Base-by-base conservation (phyloP, 129 eudicot species). In the Flaveria sonorensis region DNA sequence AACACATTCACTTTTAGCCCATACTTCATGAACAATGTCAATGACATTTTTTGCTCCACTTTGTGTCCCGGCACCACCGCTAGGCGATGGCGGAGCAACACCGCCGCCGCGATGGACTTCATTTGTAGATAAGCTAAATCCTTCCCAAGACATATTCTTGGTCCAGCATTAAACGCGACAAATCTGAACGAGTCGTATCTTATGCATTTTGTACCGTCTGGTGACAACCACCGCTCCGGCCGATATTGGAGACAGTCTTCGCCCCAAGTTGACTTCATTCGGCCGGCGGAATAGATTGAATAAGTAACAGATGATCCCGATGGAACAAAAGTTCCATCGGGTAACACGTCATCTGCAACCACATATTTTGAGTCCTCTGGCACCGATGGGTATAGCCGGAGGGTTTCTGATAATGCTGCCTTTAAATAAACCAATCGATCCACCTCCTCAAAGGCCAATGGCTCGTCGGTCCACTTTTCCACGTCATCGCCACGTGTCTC, bases 351-450 rank as follows among this genome's bases (percentile, higher is more conserved):
- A 52, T 91, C 97, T 13, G 86, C 46, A 7, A 91, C 86, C 6
- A 84, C 97, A 51, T 91, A 88, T 72, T 91, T 91, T 6, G 97
- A 89, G 72, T 91, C 97, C 87, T 91, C 97, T 4, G 97, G 95
- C 53, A 91, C 97, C 4, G 97, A 91, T 4, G 97, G 97, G 82
- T 91, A 91, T 47, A 91, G 69, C 61, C 97, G 79, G 7, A 91
- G 92, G 9, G 95, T 91, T 73, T 91, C 97, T 3, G 97, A 88
- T 39, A 91, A 67, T 14, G 97, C 92, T 0, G 97, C 97, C 42
- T 91, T 91, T 3, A 91, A 61, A 68, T 91, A 91, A 36, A 87
- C 89, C 81, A 91, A 65, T 7, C 80, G 85, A 20, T 91, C 97
- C n/a, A 88, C 95, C 59, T 91, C 97, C 20, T 89, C 95, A 19